phyloP scores from a whole-genome alignment of 208 protist species.

The Sergeia podlipaevii region DNA sequence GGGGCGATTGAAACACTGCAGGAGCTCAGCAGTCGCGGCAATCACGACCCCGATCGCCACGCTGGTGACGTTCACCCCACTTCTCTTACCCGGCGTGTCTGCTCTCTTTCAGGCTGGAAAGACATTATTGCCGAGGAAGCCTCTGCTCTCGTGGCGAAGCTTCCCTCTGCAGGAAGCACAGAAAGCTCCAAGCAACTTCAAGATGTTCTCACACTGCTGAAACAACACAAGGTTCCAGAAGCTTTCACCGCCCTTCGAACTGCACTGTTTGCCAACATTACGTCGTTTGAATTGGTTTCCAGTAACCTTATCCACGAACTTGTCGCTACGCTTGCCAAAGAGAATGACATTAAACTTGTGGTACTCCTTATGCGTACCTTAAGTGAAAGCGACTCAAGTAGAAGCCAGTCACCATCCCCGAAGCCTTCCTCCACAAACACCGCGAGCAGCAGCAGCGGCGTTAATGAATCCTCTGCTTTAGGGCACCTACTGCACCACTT shows the following conservation, averaged over 20 bases:
- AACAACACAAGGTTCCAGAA: constrained; percentile 25
- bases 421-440: background rate
- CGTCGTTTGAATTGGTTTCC: constrained; percentile 62
- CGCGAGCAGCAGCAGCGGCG: no score
- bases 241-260: constrained; percentile 34
- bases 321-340: constrained; percentile 10
- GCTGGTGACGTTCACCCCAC: no score
- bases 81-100: background rate
- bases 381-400: background rate
- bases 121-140: background rate
- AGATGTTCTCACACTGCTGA: constrained; percentile 33
- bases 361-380: constrained; percentile 25
- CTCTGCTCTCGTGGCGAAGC: background rate
- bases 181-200: constrained; percentile 29
- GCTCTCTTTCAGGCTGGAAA: background rate
- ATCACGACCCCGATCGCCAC: no score
- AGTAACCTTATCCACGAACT: constrained; percentile 44
- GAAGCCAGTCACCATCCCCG: background rate
- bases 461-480: no score
- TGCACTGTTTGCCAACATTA: constrained; percentile 41
- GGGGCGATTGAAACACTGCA: constrained; percentile 61
- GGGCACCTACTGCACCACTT: constrained; percentile 28
- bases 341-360: constrained; percentile 25
- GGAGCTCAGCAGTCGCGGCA: constrained; percentile 17
- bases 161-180: constrained; percentile 36